A percentile compares a stretch with the other conserved stretches of the same genome.
Evolutionary conservation across 495 filamentous ascomycete species (phyloP).

Genomic region (Astrocystis sublimbata): DNA sequence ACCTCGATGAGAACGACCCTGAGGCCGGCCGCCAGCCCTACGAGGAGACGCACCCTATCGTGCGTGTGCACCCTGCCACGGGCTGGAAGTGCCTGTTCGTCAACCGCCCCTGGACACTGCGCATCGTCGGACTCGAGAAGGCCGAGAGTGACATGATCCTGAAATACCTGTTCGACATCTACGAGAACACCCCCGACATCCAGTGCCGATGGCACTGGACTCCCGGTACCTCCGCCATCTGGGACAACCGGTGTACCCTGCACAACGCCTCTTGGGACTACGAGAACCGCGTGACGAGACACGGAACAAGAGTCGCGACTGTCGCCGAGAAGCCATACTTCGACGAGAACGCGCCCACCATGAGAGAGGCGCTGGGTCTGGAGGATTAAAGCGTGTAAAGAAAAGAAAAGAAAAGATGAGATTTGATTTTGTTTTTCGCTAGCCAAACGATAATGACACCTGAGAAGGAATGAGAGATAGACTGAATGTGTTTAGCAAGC

Average conservation of each 20-base stretch:
- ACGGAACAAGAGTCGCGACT: conserved; percentile 10
- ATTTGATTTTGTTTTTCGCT: no score
- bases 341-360: conserved; percentile 1
- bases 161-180: conserved; percentile 61
- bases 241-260: conserved; percentile 56
- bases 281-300: not conserved
- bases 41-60: conserved; percentile 60
- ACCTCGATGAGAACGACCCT: conserved; percentile 47
- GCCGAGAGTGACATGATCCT: conserved; percentile 65
- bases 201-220: conserved; percentile 70
- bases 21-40: conserved; percentile 64
- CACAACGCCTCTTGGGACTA: not conserved
- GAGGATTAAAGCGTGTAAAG: not conserved
- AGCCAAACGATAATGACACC: not conserved
- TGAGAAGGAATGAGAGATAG: not conserved
- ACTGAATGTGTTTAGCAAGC: not conserved
- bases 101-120: conserved; percentile 73
- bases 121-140: conserved; percentile 68
- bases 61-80: conserved; percentile 67
- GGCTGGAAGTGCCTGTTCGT: conserved; percentile 61
- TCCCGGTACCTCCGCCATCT: conserved; percentile 65
- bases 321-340: conserved; percentile 16
- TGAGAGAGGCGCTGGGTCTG: conserved; percentile 16
- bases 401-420: not conserved
- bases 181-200: conserved; percentile 60